Evolutionary conservation across 2,329 filamentous ascomycete genomes (phyloP), one percentile per base, ranked within the genome.

Genomic region (Trichoderma harzianum): DNA sequence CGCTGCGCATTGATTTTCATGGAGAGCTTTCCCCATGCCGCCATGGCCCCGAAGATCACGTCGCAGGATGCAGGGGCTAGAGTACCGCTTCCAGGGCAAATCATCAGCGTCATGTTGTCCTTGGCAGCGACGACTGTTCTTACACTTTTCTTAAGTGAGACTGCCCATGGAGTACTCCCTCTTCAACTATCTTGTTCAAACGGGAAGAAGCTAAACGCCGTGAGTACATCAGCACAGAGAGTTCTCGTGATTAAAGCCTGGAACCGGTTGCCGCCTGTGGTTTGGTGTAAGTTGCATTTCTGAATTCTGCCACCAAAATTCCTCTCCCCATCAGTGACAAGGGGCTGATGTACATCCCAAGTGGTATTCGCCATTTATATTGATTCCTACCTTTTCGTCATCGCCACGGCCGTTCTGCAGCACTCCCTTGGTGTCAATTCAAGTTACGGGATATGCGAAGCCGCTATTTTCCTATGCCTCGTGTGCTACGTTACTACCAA

Each of bases 401-500:
- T 89, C 73, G 84, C 84, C 10, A 87, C 88, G 3, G 85, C 86
- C 2, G 80, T 91, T 8, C 76, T 91, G 10, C 85, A 89, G 70
- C 85, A 88, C 73, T 86, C 87, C 1, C 83, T 89, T 70, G 87
- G 88, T 1, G 82, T 91, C 65, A 87, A 89, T 73, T 83, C 81
- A 18, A 87, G 83, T 26, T 75, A 80, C 4, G 76, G 78, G 2
- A 82, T 88, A 5, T 92, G 89, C 76, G 85, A 88, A 58, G 84
- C 85, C 7, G 87, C 88, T 7, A 89, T 91, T 53, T 74, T 91
- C 7, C 80, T 91, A 1, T 91, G 89, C 76, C 82, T 91, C 2
- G 80, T 85, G 7, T 91, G 86, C 74, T 91, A 91, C 76, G 83
- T 91, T 66, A 88, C 87, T 2, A 90, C 89, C 3, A 91, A 92